These are phyloP conservation scores for Xanthoceras sorbifolium DNA, from an alignment of 345 rosid species.

Conservation along the genomic window DNA sequence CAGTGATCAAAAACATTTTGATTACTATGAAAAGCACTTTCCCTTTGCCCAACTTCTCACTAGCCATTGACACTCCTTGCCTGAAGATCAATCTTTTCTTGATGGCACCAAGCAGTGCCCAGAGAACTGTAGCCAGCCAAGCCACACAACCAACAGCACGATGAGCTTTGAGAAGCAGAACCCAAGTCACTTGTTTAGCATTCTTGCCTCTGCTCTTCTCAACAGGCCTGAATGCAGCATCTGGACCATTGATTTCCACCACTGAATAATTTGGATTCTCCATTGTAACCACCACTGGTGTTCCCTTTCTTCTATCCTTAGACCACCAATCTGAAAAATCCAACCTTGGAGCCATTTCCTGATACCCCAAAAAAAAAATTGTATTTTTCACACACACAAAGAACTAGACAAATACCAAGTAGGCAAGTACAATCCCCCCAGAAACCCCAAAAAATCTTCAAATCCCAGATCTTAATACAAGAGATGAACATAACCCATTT, in stretches of 20 bases:
- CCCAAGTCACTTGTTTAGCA: conserved; percentile 93
- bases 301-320: conserved; percentile 62
- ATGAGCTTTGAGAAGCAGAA: conserved; percentile 87
- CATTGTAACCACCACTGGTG: conserved; percentile 89
- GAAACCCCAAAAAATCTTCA: conserved; percentile 22
- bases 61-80: conserved; percentile 56
- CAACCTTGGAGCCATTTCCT: conserved; percentile 65
- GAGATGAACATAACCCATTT: conserved; percentile 35
- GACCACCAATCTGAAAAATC: conserved; percentile 76
- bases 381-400: conserved; percentile 1
- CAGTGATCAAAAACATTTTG: conserved; percentile 49
- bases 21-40: conserved; percentile 58
- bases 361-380: background rate
- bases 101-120: conserved; percentile 79
- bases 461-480: conserved; percentile 50
- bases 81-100: conserved; percentile 68
- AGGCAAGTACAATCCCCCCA: conserved; percentile 9
- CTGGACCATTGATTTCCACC: conserved; percentile 85
- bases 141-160: conserved; percentile 82
- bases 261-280: conserved; percentile 82
- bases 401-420: conserved; percentile 1
- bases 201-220: conserved; percentile 85
- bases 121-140: conserved; percentile 69
- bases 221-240: conserved; percentile 76
- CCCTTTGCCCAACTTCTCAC: conserved; percentile 65